phyloP scores from a whole-genome alignment of 2,329 filamentous ascomycete genomes.

The Penicillium sp. region DNA sequence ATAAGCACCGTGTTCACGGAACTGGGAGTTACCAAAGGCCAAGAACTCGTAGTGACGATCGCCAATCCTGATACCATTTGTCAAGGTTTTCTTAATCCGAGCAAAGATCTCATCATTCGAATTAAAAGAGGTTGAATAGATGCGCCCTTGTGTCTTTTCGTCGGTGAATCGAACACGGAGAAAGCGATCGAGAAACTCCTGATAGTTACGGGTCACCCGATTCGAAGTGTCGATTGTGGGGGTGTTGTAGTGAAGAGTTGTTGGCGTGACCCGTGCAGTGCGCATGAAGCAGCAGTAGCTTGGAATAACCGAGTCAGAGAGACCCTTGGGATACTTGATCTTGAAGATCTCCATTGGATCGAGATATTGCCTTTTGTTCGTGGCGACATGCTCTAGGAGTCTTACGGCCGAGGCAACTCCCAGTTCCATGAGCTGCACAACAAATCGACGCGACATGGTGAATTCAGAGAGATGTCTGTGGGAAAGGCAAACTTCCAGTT shows the following conservation, averaged over 20 bases:
- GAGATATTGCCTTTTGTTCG: constrained; percentile 65
- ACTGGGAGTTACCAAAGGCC: constrained; percentile 93
- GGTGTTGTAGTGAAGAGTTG: constrained; percentile 76
- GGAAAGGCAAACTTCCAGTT: constrained; percentile 92
- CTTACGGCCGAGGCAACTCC: constrained; percentile 62
- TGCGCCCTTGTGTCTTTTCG: constrained; percentile 69
- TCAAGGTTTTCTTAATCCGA: constrained; percentile 72
- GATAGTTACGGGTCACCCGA: constrained; percentile 77
- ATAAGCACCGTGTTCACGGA: constrained; percentile 88
- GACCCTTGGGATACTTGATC: constrained; percentile 51
- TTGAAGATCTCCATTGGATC: constrained; percentile 77
- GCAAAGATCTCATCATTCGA: constrained; percentile 74
- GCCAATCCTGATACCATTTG: constrained; percentile 80
- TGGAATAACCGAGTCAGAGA: constrained; percentile 63
- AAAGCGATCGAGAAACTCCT: constrained; percentile 75
- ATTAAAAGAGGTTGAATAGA: constrained; percentile 62
- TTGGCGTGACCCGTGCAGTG: constrained; percentile 82
- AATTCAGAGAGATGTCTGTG: constrained; percentile 77
- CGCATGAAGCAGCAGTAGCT: constrained; percentile 76
- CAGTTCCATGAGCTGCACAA: constrained; percentile 64
- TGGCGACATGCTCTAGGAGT: constrained; percentile 76
- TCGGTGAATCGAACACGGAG: constrained; percentile 89
- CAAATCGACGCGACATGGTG: constrained; percentile 71
- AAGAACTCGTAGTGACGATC: constrained; percentile 86
- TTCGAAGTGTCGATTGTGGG: constrained; percentile 87